Base-by-base conservation (phyloP, 805 yeast species). In the Barnettozyma salicaria region DNA sequence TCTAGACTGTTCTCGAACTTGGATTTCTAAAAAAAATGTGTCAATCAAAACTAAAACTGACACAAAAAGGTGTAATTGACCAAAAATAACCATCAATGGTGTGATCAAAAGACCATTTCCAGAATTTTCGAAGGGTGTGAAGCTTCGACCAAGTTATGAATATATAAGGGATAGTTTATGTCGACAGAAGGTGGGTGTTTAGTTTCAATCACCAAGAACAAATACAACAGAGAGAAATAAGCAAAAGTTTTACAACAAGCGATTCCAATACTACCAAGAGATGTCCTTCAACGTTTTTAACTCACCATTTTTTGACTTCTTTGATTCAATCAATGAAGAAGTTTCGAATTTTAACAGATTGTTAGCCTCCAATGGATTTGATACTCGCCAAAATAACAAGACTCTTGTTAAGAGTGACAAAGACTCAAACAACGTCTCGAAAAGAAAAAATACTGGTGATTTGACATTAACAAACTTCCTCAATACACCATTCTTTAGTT, bases 281-380 rank as follows among this genome's bases (percentile, higher is more conserved):
- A 60, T 59, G 64, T 52, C 63, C 27, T 59, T 52, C 43, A 44
- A 30, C 36, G 10, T 41, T 11, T 45, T 43, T 27, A 55, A 58
- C 55, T 57, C 64, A 34, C 72, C 72, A 58, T 67, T 67, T 49
- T 65, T 59, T 56, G 58, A 56, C 42, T 66, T 68, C 48, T 67
- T 67, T 40, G 70, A 68, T 42, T 55, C 56, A 46, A 63, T 67
- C 45, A 61, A 59, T 50, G 59, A 59, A 26, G 72, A 67, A 40
- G 70, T 67, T 27, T 60, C 56, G 19, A 56, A 59, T 19, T 59
- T 67, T 53, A 61, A 64, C 46, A 50, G 58, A 22, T 36, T 59
- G 27, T 47, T 66, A 38, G 55, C 55, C 33, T 39, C 42, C 11
- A 49, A 47, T 36, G 63, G 64, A 7, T 42, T 45, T 38, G 42